Conservation (phyloP, 2,329 filamentous ascomycete genomes). For the Alternaria brassicicola region DNA sequence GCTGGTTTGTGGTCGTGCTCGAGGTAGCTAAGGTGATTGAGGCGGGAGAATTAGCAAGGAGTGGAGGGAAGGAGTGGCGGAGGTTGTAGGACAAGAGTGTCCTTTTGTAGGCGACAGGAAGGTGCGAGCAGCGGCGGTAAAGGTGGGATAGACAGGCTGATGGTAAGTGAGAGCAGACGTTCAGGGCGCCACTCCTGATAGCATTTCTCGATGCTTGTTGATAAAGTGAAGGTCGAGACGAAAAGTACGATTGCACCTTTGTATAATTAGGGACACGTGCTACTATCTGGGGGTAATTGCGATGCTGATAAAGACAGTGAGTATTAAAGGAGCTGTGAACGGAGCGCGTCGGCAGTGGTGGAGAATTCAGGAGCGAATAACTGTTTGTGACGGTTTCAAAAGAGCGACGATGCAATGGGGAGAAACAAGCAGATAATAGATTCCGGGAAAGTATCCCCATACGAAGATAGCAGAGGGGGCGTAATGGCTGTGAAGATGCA, state of each 20-base stretch:
- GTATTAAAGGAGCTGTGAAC: neutral
- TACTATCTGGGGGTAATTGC: neutral
- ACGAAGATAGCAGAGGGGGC: neutral
- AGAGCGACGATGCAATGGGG: constrained; percentile 3
- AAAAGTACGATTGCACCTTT: accelerated
- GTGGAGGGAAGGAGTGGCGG: constrained; percentile 2
- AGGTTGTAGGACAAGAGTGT: neutral
- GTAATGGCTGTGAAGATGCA: neutral
- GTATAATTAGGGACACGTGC: neutral
- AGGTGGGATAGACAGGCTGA: too few species aligned
- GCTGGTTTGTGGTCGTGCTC: neutral
- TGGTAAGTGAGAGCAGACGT: constrained; percentile 7
- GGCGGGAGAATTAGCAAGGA: neutral
- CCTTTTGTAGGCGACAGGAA: constrained; percentile 3
- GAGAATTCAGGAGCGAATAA: constrained; percentile 3
- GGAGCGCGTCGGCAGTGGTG: constrained; percentile 1
- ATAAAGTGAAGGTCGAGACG: neutral
- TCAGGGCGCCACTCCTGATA: neutral
- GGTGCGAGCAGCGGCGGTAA: constrained; percentile 10
- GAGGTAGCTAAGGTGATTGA: neutral
- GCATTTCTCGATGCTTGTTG: neutral
- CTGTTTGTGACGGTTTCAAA: neutral
- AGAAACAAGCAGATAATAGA: too few species aligned
- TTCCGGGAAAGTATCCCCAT: neutral
- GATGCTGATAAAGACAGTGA: neutral